These are phyloP conservation scores for Pseudonitzschia multistriata DNA, from an alignment of 108 stramenopile genomes.

Conservation along the genomic window DNA sequence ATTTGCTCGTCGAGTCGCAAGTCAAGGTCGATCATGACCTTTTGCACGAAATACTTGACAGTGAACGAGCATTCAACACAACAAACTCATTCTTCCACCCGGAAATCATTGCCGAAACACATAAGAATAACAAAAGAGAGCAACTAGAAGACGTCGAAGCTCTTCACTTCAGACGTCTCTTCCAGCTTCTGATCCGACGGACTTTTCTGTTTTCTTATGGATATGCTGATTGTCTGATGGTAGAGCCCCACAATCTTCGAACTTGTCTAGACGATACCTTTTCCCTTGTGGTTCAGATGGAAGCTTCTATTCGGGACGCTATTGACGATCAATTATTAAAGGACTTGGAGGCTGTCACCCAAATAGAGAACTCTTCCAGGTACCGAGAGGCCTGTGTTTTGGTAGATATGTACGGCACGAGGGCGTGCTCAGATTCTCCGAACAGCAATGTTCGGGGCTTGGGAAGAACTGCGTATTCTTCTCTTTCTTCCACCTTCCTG, in stretches of 20 bases:
- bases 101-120: conserved; percentile 3
- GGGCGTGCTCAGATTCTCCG: conserved; percentile 4
- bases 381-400: conserved; percentile 31
- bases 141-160: conserved; percentile 27
- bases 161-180: conserved; percentile 29
- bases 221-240: conserved; percentile 34
- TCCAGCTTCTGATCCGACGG: conserved; percentile 37
- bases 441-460: neutral
- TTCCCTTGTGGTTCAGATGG: conserved; percentile 26
- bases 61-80: conserved; percentile 12
- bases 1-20: conserved; percentile 13
- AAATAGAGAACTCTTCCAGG: conserved; percentile 9
- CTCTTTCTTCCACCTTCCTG: conserved; percentile 1
- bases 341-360: conserved; percentile 16
- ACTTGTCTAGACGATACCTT: conserved; percentile 35
- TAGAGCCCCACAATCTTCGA: conserved; percentile 28
- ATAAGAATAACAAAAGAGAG: conserved; percentile 6
- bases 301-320: conserved; percentile 29
- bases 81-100: conserved; percentile 16
- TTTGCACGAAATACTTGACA: conserved; percentile 28
- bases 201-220: conserved; percentile 39
- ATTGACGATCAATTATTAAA: conserved; percentile 31
- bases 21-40: conserved; percentile 29
- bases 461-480: neutral
- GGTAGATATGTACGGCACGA: neutral